Evolutionary conservation across 441 rosid genomes (phyloP).

Genomic region (Sinapis alba): DNA sequence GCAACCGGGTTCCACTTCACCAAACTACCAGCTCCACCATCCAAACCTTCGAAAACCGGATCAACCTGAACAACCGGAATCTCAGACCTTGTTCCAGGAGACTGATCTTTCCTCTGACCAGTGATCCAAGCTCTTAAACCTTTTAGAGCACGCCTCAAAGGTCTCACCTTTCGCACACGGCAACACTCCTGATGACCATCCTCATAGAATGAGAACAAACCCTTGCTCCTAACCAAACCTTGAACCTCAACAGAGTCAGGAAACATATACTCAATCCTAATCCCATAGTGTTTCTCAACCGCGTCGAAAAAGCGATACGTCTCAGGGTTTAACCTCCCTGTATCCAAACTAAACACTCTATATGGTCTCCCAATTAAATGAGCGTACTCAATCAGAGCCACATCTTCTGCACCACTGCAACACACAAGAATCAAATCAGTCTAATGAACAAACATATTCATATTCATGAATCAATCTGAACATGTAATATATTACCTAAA

Average conservation of each 20-base stretch:
- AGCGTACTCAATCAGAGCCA: slow-evolving; percentile 89
- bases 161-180: slow-evolving; percentile 93
- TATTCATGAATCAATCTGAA: neutral
- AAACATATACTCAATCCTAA: slow-evolving; percentile 90
- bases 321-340: slow-evolving; percentile 92
- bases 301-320: slow-evolving; percentile 74
- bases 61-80: slow-evolving; percentile 88
- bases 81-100: slow-evolving; percentile 87
- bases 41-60: slow-evolving; percentile 86
- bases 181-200: slow-evolving; percentile 99
- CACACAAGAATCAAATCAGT: neutral
- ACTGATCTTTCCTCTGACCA: slow-evolving; percentile 95
- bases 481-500: slow-evolving; percentile 53
- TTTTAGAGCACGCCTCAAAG: slow-evolving; percentile 85
- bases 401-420: slow-evolving; percentile 96
- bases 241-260: slow-evolving; percentile 98
- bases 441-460: neutral
- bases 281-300: slow-evolving; percentile 81
- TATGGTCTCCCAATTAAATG: slow-evolving; percentile 78
- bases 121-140: slow-evolving; percentile 97
- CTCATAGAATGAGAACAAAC: slow-evolving; percentile 91
- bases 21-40: slow-evolving; percentile 82
- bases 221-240: slow-evolving; percentile 85
- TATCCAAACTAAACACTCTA: slow-evolving; percentile 92
- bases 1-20: slow-evolving; percentile 98